Percentiles rank a stretch among this genome's conserved stretches.
phyloP scores from a whole-genome alignment of 257 asterid genomes.

The Solanum etuberosum region DNA sequence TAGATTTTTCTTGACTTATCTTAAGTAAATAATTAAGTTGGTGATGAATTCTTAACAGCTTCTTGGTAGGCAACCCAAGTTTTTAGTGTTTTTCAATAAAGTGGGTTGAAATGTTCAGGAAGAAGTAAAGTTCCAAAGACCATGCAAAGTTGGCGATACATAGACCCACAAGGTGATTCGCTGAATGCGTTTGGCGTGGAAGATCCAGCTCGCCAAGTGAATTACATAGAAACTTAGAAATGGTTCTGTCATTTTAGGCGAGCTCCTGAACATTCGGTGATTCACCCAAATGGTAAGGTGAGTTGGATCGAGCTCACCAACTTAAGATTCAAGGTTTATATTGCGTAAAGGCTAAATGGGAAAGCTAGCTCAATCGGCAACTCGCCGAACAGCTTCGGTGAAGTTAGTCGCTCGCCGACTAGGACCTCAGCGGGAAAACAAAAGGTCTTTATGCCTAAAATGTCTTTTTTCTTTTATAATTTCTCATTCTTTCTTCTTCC shows the following conservation, averaged over 20 bases:
- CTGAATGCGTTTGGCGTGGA: not conserved
- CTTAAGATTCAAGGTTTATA: not conserved
- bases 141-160: no score
- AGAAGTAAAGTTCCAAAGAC: no score
- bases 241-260: not conserved
- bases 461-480: not conserved
- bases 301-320: not conserved
- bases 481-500: not conserved
- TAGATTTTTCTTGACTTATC: no score
- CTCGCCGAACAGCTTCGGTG: not conserved
- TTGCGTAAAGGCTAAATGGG: not conserved
- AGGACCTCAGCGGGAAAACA: not conserved
- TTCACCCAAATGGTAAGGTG: not conserved
- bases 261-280: not conserved
- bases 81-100: no score
- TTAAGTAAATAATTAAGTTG: no score
- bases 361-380: not conserved
- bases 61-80: no score
- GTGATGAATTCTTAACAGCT: no score
- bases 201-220: not conserved
- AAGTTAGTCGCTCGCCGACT: not conserved
- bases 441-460: not conserved
- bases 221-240: not conserved
- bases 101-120: no score
- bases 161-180: not conserved